Percentiles rank a stretch among this genome's conserved stretches.
Evolutionary conservation across 768 basidiomycete genomes (phyloP).

Genomic region (Suillus americanus): DNA sequence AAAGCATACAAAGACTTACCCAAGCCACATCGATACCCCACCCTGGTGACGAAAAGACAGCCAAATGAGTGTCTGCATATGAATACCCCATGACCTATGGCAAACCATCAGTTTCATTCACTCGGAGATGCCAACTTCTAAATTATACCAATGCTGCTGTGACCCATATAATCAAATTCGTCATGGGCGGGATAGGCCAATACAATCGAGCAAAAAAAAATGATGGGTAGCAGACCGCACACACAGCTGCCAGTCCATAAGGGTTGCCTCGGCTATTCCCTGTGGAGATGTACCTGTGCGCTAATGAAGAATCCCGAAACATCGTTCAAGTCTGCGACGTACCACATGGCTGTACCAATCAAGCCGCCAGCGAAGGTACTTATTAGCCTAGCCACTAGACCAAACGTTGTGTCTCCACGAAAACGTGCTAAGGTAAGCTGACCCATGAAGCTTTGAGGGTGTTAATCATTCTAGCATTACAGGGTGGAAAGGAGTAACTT

Average conservation of each 20-base stretch:
- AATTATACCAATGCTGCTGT: conserved; percentile 56
- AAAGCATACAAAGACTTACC: conserved; percentile 37
- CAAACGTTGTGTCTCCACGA: conserved; percentile 73
- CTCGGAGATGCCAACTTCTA: background rate
- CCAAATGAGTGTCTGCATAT: conserved; percentile 58
- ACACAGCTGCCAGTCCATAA: conserved; percentile 69
- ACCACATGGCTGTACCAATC: conserved; percentile 69
- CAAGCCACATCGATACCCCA: conserved; percentile 70
- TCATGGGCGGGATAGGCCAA: conserved; percentile 72
- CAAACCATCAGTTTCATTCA: background rate
- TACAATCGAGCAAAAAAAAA: conserved; percentile 72
- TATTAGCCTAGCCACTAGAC: conserved; percentile 55
- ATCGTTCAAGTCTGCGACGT: conserved; percentile 17
- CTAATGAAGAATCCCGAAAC: background rate
- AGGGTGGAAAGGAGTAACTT: conserved; percentile 18
- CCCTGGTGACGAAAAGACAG: conserved; percentile 50
- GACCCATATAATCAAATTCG: conserved; percentile 67
- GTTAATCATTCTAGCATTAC: conserved; percentile 2
- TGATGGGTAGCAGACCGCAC: conserved; percentile 68
- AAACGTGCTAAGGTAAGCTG: conserved; percentile 72
- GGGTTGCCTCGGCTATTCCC: conserved; percentile 59
- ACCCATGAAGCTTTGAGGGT: conserved; percentile 59
- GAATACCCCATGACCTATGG: conserved; percentile 70
- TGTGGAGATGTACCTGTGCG: conserved; percentile 64
- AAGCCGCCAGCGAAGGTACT: conserved; percentile 68